Base-by-base conservation (phyloP, 768 basidiomycete genomes). In the Favolaschia claudopus region DNA sequence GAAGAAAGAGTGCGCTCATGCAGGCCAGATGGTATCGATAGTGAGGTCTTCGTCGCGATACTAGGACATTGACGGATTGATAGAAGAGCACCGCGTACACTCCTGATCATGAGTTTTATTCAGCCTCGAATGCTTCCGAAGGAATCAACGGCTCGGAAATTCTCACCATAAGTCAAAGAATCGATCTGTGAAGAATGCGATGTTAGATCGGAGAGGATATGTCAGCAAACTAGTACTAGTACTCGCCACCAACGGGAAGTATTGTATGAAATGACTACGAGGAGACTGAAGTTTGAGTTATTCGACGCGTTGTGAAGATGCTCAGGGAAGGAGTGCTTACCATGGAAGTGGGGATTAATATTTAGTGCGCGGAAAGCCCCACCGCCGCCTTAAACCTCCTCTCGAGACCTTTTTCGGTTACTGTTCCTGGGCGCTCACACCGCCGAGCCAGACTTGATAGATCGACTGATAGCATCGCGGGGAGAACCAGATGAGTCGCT, bases 71-170 rank as follows among this genome's bases (percentile, higher is more conserved):
- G 2, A 58, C 37, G 10, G 57, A 28, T 20, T 56, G 55, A 37
- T 17, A 47, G 37, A 56, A 56, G 45, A 56, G 55, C 13, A 47
- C 45, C 20, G 55, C 27, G 17, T 58, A 58, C 3, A 58, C 32
- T 14, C 57, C 57, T 58, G 38, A 2, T 20, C 2, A 19, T n/a
- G n/a, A n/a, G n/a, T n/a, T n/a, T n/a, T 22, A 19, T 51, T 51
- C 27, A 39, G 5, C 22, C 10, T 7, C 19, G 17, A 36, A 10
- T n/a, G n/a, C 12, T n/a, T 38, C 17, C 24, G 1, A 10, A 2
- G 20, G 20, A 20, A n/a, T 10, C 37, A 27, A 6, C 1, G 32
- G 20, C 15, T 8, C 7, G 24, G 20, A 13, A 32, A 27, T 10
- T 10, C 25, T 6, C 2, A 51, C 49, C 37, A 17, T 51, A 51